These are phyloP conservation scores for Astathelohania contejeani DNA, from an alignment of 371 early-diverging fungal genomes.

Conservation along the genomic window DNA sequence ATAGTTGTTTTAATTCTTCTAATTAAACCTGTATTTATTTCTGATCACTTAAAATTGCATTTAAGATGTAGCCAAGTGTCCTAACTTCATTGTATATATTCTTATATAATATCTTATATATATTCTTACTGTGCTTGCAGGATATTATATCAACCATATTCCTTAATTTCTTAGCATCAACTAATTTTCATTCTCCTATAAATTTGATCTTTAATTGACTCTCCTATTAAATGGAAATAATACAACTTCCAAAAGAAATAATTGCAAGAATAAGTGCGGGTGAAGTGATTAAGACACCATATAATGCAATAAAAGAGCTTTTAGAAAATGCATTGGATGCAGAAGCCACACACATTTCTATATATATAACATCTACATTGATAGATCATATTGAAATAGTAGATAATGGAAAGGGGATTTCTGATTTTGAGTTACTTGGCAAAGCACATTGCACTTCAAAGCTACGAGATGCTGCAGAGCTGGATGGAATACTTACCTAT, in stretches of 20 bases:
- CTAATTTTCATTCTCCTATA: too few species aligned
- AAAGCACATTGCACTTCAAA: constrained; percentile 88
- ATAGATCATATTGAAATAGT: constrained; percentile 71
- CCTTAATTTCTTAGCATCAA: too few species aligned
- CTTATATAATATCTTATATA: too few species aligned
- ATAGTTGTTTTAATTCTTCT: too few species aligned
- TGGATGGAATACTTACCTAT: constrained; percentile 65
- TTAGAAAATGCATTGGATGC: constrained; percentile 92
- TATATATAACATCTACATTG: constrained; percentile 67
- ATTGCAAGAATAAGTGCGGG: constrained; percentile 51
- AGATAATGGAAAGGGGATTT: constrained; percentile 88
- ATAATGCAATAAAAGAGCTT: constrained; percentile 82
- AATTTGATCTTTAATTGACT: too few species aligned
- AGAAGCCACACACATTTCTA: constrained; percentile 62
- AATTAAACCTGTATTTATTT: too few species aligned
- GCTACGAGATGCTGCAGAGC: constrained; percentile 64
- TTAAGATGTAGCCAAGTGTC: too few species aligned
- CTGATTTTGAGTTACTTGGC: constrained; percentile 68
- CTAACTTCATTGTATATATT: too few species aligned
- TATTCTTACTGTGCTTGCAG: too few species aligned
- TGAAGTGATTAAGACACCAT: constrained; percentile 54
- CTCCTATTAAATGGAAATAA: too few species aligned
- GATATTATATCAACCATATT: too few species aligned
- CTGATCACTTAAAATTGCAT: too few species aligned
- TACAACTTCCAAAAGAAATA: constrained; percentile 38